These are phyloP conservation scores for Flaveria robusta DNA, from an alignment of 129 eudicot species.

Conservation along the genomic window DNA sequence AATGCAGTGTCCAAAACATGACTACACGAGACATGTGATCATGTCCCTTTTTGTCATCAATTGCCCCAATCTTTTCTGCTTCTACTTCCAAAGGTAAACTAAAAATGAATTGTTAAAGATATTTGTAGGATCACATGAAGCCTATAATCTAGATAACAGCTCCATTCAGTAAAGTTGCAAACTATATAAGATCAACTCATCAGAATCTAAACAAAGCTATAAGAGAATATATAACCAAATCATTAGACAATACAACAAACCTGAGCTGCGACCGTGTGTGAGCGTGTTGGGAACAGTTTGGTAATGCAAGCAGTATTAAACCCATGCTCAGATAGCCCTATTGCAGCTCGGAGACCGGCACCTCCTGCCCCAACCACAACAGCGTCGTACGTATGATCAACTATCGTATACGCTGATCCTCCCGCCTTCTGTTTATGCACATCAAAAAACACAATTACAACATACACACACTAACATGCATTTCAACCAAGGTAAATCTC, in stretches of 20 bases:
- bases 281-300: conserved; percentile 94
- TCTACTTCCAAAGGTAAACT: conserved; percentile 1
- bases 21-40: conserved; percentile 14
- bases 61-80: conserved; percentile 3
- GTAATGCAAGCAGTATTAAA: conserved; percentile 99
- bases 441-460: conserved; percentile 22
- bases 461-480: conserved; percentile 26
- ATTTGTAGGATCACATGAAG: conserved; percentile 15
- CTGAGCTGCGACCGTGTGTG: conserved; percentile 99
- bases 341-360: conserved; percentile 96
- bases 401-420: conserved; percentile 71
- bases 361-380: conserved; percentile 99
- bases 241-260: conserved; percentile 38
- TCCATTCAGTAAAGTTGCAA: conserved; percentile 18
- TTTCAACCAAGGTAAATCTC: conserved; percentile 21
- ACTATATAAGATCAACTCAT: conserved; percentile 6
- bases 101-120: conserved; percentile 2
- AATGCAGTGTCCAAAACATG: conserved; percentile 12
- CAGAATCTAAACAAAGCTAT: conserved; percentile 17
- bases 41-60: conserved; percentile 5
- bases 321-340: conserved; percentile 95
- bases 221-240: neutral
- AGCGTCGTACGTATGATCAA: conserved; percentile 96
- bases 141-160: conserved; percentile 15
- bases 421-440: conserved; percentile 50